Evolutionary conservation across 1,284 basidiomycete species (phyloP).

Genomic region (Marasmius sp.): DNA sequence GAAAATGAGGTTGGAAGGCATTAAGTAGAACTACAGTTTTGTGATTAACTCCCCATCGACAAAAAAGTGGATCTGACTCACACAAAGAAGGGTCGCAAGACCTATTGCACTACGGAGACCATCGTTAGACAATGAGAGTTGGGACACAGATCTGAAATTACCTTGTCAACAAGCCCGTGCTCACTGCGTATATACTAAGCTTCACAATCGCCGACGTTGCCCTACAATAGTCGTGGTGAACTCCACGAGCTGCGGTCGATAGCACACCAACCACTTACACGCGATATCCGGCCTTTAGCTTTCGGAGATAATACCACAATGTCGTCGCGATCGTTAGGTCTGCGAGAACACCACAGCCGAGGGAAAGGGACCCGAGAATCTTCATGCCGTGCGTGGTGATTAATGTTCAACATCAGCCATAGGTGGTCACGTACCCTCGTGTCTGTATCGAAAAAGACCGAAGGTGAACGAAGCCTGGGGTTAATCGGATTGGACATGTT

Average conservation of each 20-base stretch:
- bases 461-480: no score
- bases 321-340: slow-evolving; percentile 41
- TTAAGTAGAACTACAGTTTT: slow-evolving; percentile 4
- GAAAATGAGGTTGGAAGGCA: slow-evolving; percentile 11
- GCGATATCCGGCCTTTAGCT: slow-evolving; percentile 38
- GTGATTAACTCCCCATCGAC: not conserved
- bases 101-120: slow-evolving; percentile 1
- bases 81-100: slow-evolving; percentile 1
- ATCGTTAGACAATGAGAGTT: not conserved
- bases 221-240: not conserved
- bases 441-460: no score
- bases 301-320: slow-evolving; percentile 39
- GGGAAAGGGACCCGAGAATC: slow-evolving; percentile 37
- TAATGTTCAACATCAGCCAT: not conserved
- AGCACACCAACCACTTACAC: slow-evolving; percentile 20
- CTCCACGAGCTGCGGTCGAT: not conserved
- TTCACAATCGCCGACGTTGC: not conserved
- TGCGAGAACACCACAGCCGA: slow-evolving; percentile 38
- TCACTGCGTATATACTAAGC: slow-evolving; percentile 8
- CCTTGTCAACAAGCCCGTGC: slow-evolving; percentile 8
- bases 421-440: no score
- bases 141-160: not conserved
- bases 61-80: not conserved
- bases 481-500: no score
- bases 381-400: slow-evolving; percentile 11